These are phyloP conservation scores for Exophiala xenobiotica DNA, from an alignment of 2,329 filamentous ascomycete species.

Conservation along the genomic window DNA sequence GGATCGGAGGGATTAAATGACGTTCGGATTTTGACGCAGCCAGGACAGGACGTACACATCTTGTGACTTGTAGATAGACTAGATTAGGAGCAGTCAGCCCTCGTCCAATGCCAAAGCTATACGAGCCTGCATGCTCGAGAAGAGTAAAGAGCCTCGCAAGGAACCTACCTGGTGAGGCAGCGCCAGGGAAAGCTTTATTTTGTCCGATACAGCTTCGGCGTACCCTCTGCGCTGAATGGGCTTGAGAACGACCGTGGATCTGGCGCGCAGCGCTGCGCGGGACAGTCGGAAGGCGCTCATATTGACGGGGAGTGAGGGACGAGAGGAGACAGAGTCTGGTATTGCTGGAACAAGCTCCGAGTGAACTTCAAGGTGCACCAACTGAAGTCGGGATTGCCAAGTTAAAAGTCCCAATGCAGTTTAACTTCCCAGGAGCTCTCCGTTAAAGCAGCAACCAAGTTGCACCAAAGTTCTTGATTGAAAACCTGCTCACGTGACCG, in stretches of 20 bases:
- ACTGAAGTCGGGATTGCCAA: conserved; percentile 20
- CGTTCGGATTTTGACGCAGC: conserved; percentile 4
- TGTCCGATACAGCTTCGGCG: conserved; percentile 81
- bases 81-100: conserved; percentile 32
- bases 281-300: conserved; percentile 96
- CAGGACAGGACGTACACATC: conserved; percentile 64
- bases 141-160: no score
- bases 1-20: not conserved
- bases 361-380: conserved; percentile 17
- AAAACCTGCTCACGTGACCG: no score
- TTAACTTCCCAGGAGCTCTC: no score
- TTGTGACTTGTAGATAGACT: conserved; percentile 69
- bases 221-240: conserved; percentile 85
- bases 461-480: no score
- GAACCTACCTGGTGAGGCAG: conserved; percentile 93
- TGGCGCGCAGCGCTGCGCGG: conserved; percentile 76
- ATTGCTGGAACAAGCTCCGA: conserved; percentile 19
- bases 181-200: conserved; percentile 97
- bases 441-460: not conserved
- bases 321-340: not conserved
- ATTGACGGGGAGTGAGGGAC: conserved; percentile 41
- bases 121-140: no score
- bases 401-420: no score
- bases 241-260: conserved; percentile 72
- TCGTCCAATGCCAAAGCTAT: no score